Evolutionary conservation across 2,329 filamentous ascomycete genomes (phyloP), one percentile per base, ranked within the genome.

Genomic region (Knufia petricola): DNA sequence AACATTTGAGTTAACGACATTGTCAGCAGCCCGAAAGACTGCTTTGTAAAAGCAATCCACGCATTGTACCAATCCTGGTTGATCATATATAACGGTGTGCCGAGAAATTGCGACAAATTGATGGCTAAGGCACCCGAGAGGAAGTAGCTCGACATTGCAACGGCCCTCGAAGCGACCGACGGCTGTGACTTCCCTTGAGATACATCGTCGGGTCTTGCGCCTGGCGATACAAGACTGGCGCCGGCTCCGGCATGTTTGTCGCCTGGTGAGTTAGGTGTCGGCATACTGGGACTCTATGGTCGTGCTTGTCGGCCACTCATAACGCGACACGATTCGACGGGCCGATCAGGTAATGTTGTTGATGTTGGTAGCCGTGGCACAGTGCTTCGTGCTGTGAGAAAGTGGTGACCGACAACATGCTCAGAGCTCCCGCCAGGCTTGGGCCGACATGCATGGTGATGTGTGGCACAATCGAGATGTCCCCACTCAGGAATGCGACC

Each of bases 1-100:
- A 86, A 94, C 73, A 85, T 85, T 60, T 90, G 80, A 12, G 86
- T 94, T 71, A 90, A 80, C 38, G 82, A 84, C 17, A 84, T 88
- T 54, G 83, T 81, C 38, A 87, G 69, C 13, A 94, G 75, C 31
- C 84, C 85, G 64, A 94, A 94, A 1, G 79, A 85, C 61, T 86
- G 79, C 66, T 94, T 94, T 9, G 87, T 92, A 64, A 87, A 77
- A 34, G 86, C 81, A 79, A 94, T 94, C 68, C 87, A 94, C 53
- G 82, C 77, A 66, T 94, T 85, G 70, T 87, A 94, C 61, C 85
- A 77, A 39, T 87, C 81, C 50, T 79, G 79, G 63, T 87, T 84
- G 60, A 87, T 70, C 52, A 81, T 75, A 63, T 92, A 92, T 41
- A 94, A 67, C 1, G 86, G 86, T 0, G 78, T 68, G 28, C 87